Evolutionary conservation across 306 rosid genomes (phyloP), one percentile per base, ranked within the genome.

Genomic region (Adenanthera pavonina): DNA sequence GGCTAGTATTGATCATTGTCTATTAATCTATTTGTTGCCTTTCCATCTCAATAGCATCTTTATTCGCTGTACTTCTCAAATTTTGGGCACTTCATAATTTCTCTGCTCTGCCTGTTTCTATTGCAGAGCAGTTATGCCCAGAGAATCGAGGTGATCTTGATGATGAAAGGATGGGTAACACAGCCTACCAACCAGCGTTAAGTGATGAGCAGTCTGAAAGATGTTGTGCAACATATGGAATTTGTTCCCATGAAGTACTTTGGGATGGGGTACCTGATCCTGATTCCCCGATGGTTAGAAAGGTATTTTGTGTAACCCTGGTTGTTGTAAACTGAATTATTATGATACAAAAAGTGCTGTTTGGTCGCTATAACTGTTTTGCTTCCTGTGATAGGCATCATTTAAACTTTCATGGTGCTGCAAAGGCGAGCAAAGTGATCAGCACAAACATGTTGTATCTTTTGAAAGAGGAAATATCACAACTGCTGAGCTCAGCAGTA

Each of bases 401-500:
- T 95, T 95, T 84, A 93, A 91, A 77, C 97, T 95, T 80, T 88
- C 92, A 81, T 95, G 99, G 99, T 86, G 78, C 81, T 93, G 93
- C 90, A 92, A 93, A 78, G 97, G 98, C 8, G 94, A 92, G 34
- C 77, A 87, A 72, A 95, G 92, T 88, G 96, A 93, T 84, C 96
- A 92, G 80, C 89, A 92, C 87, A 89, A 93, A 86, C 99, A 95
- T 80, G 76, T 93, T 52, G 98, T 95, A 80, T 95, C 98, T 76
- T 95, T 95, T 75, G 98, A 95, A 86, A 89, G 84, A 86, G 98
- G 99, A 85, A 93, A 95, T 80, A 95, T 95, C 83, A 93, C 94
- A 74, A 93, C 99, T 75, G 94, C 99, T 72, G 94, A 89, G 87
- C 98, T 96, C 78, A 95, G 97, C 84, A 95, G 97, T 89, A 92